Base-by-base conservation (phyloP, 1,139 yeast species). In the Schizosaccharomyces versatilis region DNA sequence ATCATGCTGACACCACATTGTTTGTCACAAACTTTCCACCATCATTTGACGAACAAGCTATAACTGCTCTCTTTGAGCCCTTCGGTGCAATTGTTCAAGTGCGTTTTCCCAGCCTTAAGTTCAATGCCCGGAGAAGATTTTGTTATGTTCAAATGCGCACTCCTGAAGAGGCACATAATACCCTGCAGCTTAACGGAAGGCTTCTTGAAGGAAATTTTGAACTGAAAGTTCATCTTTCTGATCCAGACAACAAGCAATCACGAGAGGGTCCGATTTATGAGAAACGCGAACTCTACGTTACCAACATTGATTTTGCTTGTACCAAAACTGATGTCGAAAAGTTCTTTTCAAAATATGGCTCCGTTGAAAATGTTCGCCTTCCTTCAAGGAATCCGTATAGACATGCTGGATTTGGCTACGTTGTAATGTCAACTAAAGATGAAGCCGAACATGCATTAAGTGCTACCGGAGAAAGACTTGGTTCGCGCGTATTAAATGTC, bases 61-160 rank as follows among this genome's bases (percentile, higher is more conserved):
- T 85, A 0, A 61, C 64, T 15, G 60, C 64, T 0, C 51, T 75
- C n/a, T 80, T 84, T 62, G 59, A 64, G 0, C 56, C 65, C 3
- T 65, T 64, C 54, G 84, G 84, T 0, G 64, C 66, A 0, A 65
- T 80, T 0, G 61, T 78, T 6, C 75, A 78, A 56, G 68, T 81
- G 0, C 69, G 95, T 54, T 71, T 84, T 49, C 95, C 95, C 0
- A 75, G 82, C 0, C 75, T 81, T 58, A 73, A 73, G 47, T 72
- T 69, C 53, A 75, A 78, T 59, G 66, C 75, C 3, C 73, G 73
- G 19, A 71, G 94, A 57, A 66, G 94, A 41, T 85, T 85, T 63
- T 84, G 94, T 59, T 85, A 84, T 62, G 71, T 83, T 12, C 94
- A 84, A 62, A 68, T 60, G 61, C 69, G 0, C 65, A 70, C 12